Evolutionary conservation across 768 basidiomycete genomes (phyloP), one percentile per base, ranked within the genome.

Genomic region (Mycena metata): DNA sequence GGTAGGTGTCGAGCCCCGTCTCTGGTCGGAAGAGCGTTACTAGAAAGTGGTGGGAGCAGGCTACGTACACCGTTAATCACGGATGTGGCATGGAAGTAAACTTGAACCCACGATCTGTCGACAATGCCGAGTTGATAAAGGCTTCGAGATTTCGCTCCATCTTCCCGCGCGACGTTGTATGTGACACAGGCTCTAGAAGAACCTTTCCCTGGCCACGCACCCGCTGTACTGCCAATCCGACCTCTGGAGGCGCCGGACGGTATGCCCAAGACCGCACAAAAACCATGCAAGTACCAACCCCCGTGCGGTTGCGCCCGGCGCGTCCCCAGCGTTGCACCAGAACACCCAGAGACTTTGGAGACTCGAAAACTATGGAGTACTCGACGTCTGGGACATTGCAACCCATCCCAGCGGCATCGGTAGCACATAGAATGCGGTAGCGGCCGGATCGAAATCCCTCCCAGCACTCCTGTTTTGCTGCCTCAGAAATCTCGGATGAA

Each of bases 351-450:
- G 73, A 69, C 35, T 50, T 64, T 5, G 75, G 73, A 15, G 71
- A 66, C 13, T 70, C 75, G 67, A 78, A 76, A 5, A 72, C 62
- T 2, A 74, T 67, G 16, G 73, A 69, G 57, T 67, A 69, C 24
- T 75, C 23, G 41, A 79, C 59, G 56, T 79, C 73, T 0, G 73
- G 63, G 3, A 77, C 68, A 56, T 77, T 77, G 50, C 77, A 78
- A 13, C 78, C 78, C 77, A 79, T 79, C 21, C 77, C 76, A 6
- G 78, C 78, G 13, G 77, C 78, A 72, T 79, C 78, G 15, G 76
- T 78, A 5, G 73, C 73, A 45, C 73, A 75, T 12, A 78, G 60
- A n/a, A 79, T 73, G 12, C 74, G 71, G 16, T 62, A 64, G 5
- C 24, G n/a, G 3, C 76, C 74, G 1, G 36, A 15, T 6, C 45